These are phyloP conservation scores for Chrysoporthe austroafricana DNA, from an alignment of 2,329 filamentous ascomycete species.

Conservation along the genomic window DNA sequence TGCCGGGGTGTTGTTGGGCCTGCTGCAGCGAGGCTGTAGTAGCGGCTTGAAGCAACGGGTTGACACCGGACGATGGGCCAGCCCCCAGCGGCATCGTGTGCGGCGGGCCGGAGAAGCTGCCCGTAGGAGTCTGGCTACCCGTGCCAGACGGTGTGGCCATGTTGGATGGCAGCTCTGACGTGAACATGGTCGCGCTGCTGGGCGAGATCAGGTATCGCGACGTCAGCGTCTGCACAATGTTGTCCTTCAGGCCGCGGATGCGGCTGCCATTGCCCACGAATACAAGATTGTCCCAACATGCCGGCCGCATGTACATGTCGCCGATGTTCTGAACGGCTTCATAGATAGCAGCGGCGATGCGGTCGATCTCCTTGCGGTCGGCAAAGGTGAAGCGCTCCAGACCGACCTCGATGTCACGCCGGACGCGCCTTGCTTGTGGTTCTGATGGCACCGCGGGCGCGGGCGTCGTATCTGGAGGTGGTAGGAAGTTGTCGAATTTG, in stretches of 20 bases:
- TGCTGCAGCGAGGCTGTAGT: conserved; percentile 69
- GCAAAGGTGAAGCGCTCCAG: conserved; percentile 74
- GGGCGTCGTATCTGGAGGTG: conserved; percentile 30
- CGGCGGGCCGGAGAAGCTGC: conserved; percentile 56
- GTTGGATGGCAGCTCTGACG: conserved; percentile 92
- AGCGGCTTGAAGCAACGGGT: conserved; percentile 89
- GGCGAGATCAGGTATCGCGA: conserved; percentile 89
- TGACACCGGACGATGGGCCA: conserved; percentile 58
- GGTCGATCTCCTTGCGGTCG: conserved; percentile 74
- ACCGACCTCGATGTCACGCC: conserved; percentile 76
- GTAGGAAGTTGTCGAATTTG: conserved; percentile 31
- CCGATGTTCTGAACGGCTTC: conserved; percentile 80
- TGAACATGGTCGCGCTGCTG: conserved; percentile 93
- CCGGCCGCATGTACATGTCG: conserved; percentile 80
- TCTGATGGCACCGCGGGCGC: conserved; percentile 39
- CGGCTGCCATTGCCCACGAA: conserved; percentile 86
- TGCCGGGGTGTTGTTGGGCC: conserved; percentile 46
- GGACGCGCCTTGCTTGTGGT: conserved; percentile 57
- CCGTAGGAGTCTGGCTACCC: conserved; percentile 86
- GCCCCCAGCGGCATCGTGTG: conserved; percentile 51
- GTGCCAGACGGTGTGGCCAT: conserved; percentile 89
- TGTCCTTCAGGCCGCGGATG: conserved; percentile 81
- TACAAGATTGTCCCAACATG: conserved; percentile 90
- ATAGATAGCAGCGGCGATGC: conserved; percentile 83
- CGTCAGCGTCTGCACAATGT: conserved; percentile 77